Base-by-base conservation (phyloP, 2,329 filamentous ascomycete species). In the Aspergillaceae sp. region DNA sequence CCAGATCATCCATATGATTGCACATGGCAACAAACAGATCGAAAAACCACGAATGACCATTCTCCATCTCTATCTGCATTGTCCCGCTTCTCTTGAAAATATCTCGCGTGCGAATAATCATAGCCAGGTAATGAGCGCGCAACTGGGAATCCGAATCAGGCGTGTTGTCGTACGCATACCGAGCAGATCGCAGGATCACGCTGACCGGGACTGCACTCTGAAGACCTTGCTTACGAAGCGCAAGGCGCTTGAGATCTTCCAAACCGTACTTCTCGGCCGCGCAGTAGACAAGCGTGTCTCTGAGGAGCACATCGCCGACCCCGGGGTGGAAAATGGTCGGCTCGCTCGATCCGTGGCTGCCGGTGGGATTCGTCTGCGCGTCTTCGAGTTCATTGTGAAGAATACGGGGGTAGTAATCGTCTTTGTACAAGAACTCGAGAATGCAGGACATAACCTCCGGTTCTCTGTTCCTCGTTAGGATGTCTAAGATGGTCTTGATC, bases 51-150 rank as follows among this genome's bases (percentile, higher is more conserved):
- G 90, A 90, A 73, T 81, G 89, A 68, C 90, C 89, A 70, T 82
- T 82, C 76, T 95, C 87, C 90, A 97, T 96, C 76, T 96, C 90
- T 75, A 86, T 84, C 79, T 96, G 90, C 89, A 96, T 94, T 71
- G 90, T 96, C 72, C 90, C 90, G 75, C 89, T 95, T 73, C 86
- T 83, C 84, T 95, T 96, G 72, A 97, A 96, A 63, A 88, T 95
- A 77, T 89, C 89, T 70, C 91, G 87, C 78, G 87, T 91, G 75
- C 90, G 85, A 76, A 96, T 95, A 72, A 96, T 94, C 71, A 96
- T 81, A 67, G 90, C 88, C 69, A 97, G 83, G 77, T 95, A 96
- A 76, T 95, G 89, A 76, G 90, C 90, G 74, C 90, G 89, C 70
- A 97, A 83, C 63, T 84, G 82, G 65, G 86, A 91, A 75, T 97